Evolutionary conservation across 202 grass and related monocot genomes (phyloP).

Genomic region (Saccharum hybrid): DNA sequence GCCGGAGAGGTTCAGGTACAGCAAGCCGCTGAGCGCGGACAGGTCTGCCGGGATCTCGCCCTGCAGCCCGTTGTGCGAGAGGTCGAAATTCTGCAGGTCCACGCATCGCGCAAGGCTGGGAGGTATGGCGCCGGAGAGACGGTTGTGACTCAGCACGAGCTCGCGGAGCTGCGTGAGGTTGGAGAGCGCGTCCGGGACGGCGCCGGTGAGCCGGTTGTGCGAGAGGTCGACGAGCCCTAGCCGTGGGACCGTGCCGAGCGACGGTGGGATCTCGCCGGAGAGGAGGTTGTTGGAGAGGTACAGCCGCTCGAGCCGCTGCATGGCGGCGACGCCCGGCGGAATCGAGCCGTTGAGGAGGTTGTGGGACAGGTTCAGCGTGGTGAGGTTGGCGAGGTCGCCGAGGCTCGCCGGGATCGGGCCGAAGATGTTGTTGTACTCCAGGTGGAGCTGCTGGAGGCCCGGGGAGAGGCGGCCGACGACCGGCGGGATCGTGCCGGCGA

Average conservation of each 20-base stretch:
- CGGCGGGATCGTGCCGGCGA: slow-evolving; percentile 60
- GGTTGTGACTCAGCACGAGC: slow-evolving; percentile 68
- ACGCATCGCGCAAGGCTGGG: slow-evolving; percentile 61
- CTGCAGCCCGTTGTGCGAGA: slow-evolving; percentile 68
- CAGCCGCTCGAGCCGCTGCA: slow-evolving; percentile 73
- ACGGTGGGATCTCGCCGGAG: slow-evolving; percentile 67
- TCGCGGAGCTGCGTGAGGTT: slow-evolving; percentile 75
- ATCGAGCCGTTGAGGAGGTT: slow-evolving; percentile 86
- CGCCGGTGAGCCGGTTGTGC: slow-evolving; percentile 61
- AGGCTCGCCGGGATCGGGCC: slow-evolving; percentile 80
- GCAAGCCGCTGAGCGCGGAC: slow-evolving; percentile 56
- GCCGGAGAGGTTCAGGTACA: slow-evolving; percentile 70
- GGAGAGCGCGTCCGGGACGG: slow-evolving; percentile 60
- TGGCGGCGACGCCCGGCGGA: slow-evolving; percentile 51
- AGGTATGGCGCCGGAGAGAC: slow-evolving; percentile 67
- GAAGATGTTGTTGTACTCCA: slow-evolving; percentile 78
- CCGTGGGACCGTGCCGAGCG: slow-evolving; percentile 56
- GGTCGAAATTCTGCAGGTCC: slow-evolving; percentile 76
- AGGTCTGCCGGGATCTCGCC: slow-evolving; percentile 64
- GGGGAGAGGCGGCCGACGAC: slow-evolving; percentile 57
- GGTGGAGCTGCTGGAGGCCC: slow-evolving; percentile 64
- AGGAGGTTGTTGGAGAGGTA: slow-evolving; percentile 78
- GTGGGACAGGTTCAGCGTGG: slow-evolving; percentile 82
- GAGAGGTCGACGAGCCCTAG: slow-evolving; percentile 82
- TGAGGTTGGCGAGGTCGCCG: slow-evolving; percentile 77